Base-by-base conservation (phyloP, 2,329 filamentous ascomycete genomes). In the Chaetomiaceae sp. region DNA sequence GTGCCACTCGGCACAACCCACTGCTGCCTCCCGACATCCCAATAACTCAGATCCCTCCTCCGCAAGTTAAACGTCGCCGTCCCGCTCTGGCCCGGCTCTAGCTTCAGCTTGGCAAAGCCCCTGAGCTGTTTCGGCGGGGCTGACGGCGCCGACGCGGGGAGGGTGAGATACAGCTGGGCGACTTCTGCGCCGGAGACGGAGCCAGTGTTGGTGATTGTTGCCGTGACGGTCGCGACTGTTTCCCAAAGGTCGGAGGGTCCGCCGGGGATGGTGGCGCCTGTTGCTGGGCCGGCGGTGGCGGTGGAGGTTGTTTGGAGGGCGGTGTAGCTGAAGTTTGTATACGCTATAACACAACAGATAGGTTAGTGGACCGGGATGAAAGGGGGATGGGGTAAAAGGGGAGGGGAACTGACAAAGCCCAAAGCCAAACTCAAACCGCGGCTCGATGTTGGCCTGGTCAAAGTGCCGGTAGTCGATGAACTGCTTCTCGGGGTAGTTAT, bases 401-500 rank as follows among this genome's bases (percentile, higher is more conserved):
- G 8, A 7, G 17, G 19, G 19, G 9, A 6, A 69, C 73, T 70
- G 64, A 75, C 73, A 76, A 23, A 87, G 71, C 0, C 84, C 84
- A 61, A 81, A 81, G 6, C 84, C 84, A 59, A 87, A 87, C 54
- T 82, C 81, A 61, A 79, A 87, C 8, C 82, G 75, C 1, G 83
- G 81, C 25, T 71, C 75, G 58, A 85, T 81, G 34, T 71, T 71
- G 8, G 74, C 72, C 51, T 77, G 73, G 59, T 84, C 74, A 64
- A 87, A 85, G 67, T 83, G 78, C 29, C 82, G 77, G 65, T 86
- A 87, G 66, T 87, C 83, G 58, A 87, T 76, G 61, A 77, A 84
- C 1, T 87, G 63, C 1, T 80, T 79, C 62, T 87, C 84, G 1
- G 70, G 69, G 63, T 75, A 88, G 47, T 75, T 75, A 59, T 85